phyloP scores from a whole-genome alignment of 1,139 yeast genomes.

The Ogataea hybrid region DNA sequence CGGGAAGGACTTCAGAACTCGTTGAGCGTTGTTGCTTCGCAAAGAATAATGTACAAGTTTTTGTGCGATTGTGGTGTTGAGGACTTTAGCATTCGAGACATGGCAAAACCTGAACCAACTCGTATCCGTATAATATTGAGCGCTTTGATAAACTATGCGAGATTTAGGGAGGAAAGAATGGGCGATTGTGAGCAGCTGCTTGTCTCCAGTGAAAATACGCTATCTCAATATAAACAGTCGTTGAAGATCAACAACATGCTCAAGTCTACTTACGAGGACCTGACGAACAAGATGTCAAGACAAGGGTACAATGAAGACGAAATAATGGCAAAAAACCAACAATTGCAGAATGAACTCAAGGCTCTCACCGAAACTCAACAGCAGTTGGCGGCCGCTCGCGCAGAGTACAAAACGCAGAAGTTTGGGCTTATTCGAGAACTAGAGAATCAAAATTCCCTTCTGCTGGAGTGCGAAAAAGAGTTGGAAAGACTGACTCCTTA shows the following conservation, averaged over 20 bases:
- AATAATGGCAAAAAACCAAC: constrained; percentile 53
- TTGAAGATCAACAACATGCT: constrained; percentile 41
- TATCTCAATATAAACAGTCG: constrained; percentile 41
- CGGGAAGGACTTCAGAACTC: constrained; percentile 39
- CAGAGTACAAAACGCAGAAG: constrained; percentile 64
- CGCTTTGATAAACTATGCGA: constrained; percentile 81
- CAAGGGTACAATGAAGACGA: constrained; percentile 39
- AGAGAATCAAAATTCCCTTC: constrained; percentile 52
- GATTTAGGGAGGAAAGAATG: constrained; percentile 78
- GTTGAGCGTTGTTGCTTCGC: constrained; percentile 50
- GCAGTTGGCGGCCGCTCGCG: constrained; percentile 60
- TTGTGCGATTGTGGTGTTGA: constrained; percentile 71
- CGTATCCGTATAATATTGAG: constrained; percentile 68
- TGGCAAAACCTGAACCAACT: constrained; percentile 65
- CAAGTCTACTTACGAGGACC: constrained; percentile 42
- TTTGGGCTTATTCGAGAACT: constrained; percentile 51
- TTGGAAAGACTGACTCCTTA: constrained; percentile 60
- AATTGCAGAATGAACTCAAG: constrained; percentile 62
- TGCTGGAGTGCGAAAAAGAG: constrained; percentile 57
- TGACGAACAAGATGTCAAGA: constrained; percentile 33
- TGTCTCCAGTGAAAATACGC: constrained; percentile 49
- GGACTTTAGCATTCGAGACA: constrained; percentile 73
- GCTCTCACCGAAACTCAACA: constrained; percentile 66
- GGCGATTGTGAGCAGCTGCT: constrained; percentile 65
- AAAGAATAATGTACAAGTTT: constrained; percentile 59